Evolutionary conservation across 2,329 filamentous ascomycete genomes (phyloP).

Genomic region (Tolypocladium nubicola): DNA sequence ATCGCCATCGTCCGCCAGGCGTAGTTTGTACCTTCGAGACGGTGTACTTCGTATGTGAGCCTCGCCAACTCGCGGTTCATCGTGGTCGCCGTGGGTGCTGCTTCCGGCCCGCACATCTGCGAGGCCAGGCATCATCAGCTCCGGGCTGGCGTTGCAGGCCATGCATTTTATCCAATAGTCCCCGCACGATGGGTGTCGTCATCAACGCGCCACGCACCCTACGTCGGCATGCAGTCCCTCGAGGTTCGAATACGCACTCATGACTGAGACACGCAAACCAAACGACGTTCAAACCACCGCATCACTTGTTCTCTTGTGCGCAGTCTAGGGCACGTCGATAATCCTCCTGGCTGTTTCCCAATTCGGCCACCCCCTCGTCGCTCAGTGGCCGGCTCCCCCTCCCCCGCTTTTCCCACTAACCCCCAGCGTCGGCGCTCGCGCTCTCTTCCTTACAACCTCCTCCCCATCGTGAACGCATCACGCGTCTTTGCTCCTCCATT

Average conservation of each 20-base stretch:
- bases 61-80: no score
- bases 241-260: no score
- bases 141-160: background rate
- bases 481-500: background rate
- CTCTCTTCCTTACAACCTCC: background rate
- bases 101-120: no score
- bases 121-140: background rate
- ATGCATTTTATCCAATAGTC: no score
- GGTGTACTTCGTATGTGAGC: no score
- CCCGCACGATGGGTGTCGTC: background rate
- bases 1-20: no score
- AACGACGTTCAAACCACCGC: background rate
- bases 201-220: background rate
- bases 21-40: no score
- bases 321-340: background rate
- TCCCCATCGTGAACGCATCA: background rate
- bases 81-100: no score
- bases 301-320: background rate
- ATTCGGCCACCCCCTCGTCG: slow-evolving; percentile 13
- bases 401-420: slow-evolving; percentile 8
- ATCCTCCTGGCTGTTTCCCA: slow-evolving; percentile 12
- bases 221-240: no score
- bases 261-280: no score
- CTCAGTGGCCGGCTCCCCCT: slow-evolving; percentile 17
- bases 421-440: background rate